Conservation (phyloP, 2,329 filamentous ascomycete species). For the Arachnomyces sp. region DNA sequence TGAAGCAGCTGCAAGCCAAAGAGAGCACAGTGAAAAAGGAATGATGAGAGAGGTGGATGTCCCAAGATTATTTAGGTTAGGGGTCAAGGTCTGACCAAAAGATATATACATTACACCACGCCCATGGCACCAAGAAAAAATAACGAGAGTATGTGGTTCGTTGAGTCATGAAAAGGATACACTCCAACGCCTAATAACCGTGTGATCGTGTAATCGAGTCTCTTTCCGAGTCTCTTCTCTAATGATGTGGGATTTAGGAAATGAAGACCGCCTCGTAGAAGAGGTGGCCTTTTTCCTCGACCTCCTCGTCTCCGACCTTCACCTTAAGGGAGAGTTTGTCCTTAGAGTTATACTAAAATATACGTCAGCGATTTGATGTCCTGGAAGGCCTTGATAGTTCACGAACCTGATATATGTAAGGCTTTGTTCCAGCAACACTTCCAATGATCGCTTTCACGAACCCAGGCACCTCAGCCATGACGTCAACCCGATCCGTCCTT, state of each 20-base stretch:
- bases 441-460: conserved; percentile 94
- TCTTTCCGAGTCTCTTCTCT: conserved; percentile 16
- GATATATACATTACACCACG: too few species aligned
- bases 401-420: conserved; percentile 91
- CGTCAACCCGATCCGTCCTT: conserved; percentile 75
- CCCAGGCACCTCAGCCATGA: conserved; percentile 92
- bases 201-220: conserved; percentile 2
- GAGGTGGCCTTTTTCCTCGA: conserved; percentile 66
- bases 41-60: too few species aligned
- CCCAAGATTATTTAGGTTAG: too few species aligned
- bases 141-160: too few species aligned
- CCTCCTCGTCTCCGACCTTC: conserved; percentile 73
- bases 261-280: conserved; percentile 97
- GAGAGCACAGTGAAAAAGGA: too few species aligned
- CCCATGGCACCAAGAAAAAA: too few species aligned
- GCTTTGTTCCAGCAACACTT: conserved; percentile 81
- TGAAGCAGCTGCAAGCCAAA: too few species aligned
- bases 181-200: neutral
- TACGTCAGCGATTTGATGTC: neutral
- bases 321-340: conserved; percentile 67
- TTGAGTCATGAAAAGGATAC: neutral
- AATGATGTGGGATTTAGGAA: conserved; percentile 41
- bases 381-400: neutral
- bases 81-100: too few species aligned
- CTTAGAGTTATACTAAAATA: conserved; percentile 59